Evolutionary conservation across 352 stramenopile genomes (phyloP), one percentile per base, ranked within the genome.

Genomic region (Phytophthora constricta): DNA sequence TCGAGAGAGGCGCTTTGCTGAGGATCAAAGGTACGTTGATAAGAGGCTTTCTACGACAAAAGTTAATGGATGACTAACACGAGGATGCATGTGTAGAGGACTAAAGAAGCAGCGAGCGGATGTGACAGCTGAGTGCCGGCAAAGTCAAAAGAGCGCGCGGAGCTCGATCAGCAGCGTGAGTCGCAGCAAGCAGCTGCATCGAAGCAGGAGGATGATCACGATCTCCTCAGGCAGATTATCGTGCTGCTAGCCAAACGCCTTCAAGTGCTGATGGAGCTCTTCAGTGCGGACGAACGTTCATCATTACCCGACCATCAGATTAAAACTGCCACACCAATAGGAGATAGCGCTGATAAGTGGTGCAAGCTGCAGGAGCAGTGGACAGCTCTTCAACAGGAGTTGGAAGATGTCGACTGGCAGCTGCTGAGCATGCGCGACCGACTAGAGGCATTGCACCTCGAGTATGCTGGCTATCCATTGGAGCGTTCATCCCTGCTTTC

Each of bases 381-480:
- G 86, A 65, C 78, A 57, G 23, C 37, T 4, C 53, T 92, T 14
- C 74, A 74, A 28, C 62, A 80, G 27, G 61, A 81, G 26, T 49
- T 89, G n/a, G 76, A 86, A 33, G 63, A 82, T 41, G 64, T 62
- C 23, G 83, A 93, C 71, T 93, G 86, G 86, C 78, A 90, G 59
- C 63, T 93, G 2, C 45, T 75, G 16, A 75, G 87, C 49, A 87
- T 92, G 78, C 74, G 75, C 25, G 69, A 74, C 19, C 76, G 76
- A 2, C 58, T 93, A 2, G 72, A 92, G 47, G 79, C 87, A 28
- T 57, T 93, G 28, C 50, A 66, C 45, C 28, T 87, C 11, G 68
- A 78, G 19, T 73, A 74, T 31, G n/a, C 61, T 14, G 55, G 53
- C 8, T 19, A 39, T n/a, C 41, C 59, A 11, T n/a, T 52, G 11